Conservation (phyloP, 352 stramenopile genomes). For the Blastocystis hominis region DNA sequence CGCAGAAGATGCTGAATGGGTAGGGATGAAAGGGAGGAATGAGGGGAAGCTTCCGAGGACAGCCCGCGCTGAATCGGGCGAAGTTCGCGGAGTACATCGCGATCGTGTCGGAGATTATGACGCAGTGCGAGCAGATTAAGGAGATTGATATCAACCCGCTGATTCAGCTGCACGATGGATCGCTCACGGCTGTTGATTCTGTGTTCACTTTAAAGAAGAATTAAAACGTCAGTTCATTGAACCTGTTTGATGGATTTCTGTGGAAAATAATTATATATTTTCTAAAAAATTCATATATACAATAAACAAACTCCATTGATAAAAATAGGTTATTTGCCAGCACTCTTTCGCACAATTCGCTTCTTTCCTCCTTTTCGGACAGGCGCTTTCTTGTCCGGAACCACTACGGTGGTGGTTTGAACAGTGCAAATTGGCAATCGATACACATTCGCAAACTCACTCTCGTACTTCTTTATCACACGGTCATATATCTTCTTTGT, state of each 20-base stretch:
- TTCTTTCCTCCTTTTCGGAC: too few species aligned
- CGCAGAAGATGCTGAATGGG: conserved; percentile 51
- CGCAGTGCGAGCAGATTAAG: conserved; percentile 2
- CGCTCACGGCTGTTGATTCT: conserved; percentile 54
- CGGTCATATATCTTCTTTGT: neutral
- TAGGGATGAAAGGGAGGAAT: neutral
- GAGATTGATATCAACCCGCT: conserved; percentile 58
- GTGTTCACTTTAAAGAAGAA: conserved; percentile 39
- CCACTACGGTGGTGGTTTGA: too few species aligned
- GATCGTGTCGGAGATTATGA: conserved; percentile 43
- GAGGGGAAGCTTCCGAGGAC: conserved; percentile 24
- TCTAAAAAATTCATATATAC: too few species aligned
- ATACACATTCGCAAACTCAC: neutral
- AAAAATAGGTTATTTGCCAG: too few species aligned
- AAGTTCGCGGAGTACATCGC: conserved; percentile 48
- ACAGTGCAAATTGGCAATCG: neutral
- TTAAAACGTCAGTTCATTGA: too few species aligned
- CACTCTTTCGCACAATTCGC: too few species aligned
- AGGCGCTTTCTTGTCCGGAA: too few species aligned
- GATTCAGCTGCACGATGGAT: conserved; percentile 49
- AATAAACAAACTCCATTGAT: too few species aligned
- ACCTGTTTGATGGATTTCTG: too few species aligned
- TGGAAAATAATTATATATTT: too few species aligned
- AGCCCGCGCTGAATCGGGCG: neutral
- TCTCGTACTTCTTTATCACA: neutral